Percentiles rank a stretch among this genome's conserved stretches.
phyloP scores from a whole-genome alignment of 768 basidiomycete genomes.

The Calocybe cyanea region DNA sequence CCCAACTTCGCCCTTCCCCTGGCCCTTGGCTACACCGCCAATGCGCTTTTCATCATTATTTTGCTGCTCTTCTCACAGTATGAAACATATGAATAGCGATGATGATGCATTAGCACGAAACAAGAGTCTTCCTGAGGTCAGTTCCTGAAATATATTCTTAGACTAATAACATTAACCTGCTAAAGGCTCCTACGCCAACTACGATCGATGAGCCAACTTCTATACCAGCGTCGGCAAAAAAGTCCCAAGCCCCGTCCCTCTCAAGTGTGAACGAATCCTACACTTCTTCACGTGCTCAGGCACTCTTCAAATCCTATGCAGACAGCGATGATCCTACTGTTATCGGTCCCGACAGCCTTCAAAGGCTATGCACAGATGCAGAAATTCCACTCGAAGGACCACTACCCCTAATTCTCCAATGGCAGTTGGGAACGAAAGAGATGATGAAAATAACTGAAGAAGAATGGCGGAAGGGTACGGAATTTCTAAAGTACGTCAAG shows the following conservation, averaged over 20 bases:
- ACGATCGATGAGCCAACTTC: slow-evolving; percentile 12
- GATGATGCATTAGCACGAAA: slow-evolving; percentile 31
- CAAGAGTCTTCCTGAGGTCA: slow-evolving; percentile 25
- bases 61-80: slow-evolving; percentile 59
- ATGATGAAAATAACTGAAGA: slow-evolving; percentile 68
- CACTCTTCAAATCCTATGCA: slow-evolving; percentile 61
- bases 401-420: slow-evolving; percentile 67
- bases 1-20: slow-evolving; percentile 7
- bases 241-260: slow-evolving; percentile 13
- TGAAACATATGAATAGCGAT: slow-evolving; percentile 47
- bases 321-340: slow-evolving; percentile 49
- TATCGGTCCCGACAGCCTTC: slow-evolving; percentile 74
- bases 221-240: slow-evolving; percentile 14
- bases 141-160: slow-evolving; percentile 7
- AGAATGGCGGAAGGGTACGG: slow-evolving; percentile 66
- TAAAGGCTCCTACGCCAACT: slow-evolving; percentile 11
- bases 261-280: slow-evolving; percentile 37
- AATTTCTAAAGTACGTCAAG: slow-evolving; percentile 30
- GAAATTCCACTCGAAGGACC: slow-evolving; percentile 72
- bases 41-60: slow-evolving; percentile 62
- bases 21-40: slow-evolving; percentile 35
- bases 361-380: slow-evolving; percentile 64
- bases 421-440: slow-evolving; percentile 68
- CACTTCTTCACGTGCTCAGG: slow-evolving; percentile 42
- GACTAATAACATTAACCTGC: background rate